Evolutionary conservation across 306 rosid species (phyloP).

Genomic region (Prunus kanzakura): DNA sequence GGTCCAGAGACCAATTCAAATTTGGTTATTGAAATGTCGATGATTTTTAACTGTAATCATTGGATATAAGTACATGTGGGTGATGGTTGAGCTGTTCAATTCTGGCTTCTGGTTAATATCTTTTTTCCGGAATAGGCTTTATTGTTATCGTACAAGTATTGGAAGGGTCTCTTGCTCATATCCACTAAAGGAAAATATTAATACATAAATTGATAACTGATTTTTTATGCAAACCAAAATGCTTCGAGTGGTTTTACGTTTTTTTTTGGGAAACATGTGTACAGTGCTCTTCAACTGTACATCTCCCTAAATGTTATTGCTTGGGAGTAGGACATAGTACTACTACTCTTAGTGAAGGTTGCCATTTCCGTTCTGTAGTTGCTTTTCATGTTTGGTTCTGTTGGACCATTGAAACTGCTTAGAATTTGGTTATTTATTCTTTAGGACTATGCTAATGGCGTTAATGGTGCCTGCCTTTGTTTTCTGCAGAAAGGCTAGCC

Average conservation of each 20-base stretch:
- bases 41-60: neutral
- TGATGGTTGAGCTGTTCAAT: neutral
- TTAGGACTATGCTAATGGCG: conserved; percentile 8
- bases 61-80: neutral
- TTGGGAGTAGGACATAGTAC: too few relatives aligned
- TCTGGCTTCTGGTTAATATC: neutral
- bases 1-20: neutral
- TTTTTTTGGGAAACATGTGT: neutral
- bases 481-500: conserved; percentile 40
- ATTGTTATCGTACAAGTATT: neutral
- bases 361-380: neutral
- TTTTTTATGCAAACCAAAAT: neutral
- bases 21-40: neutral
- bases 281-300: too few relatives aligned
- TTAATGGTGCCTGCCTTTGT: conserved; percentile 7
- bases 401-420: neutral
- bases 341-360: too few relatives aligned
- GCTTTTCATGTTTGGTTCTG: conserved; percentile 7
- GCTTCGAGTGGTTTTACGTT: neutral
- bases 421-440: conserved; percentile 11
- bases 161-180: neutral
- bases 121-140: neutral
- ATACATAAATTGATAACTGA: neutral
- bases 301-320: too few relatives aligned
- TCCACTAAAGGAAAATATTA: neutral